Base-by-base conservation (phyloP, 768 basidiomycete genomes). In the Antrodiella citrinella region DNA sequence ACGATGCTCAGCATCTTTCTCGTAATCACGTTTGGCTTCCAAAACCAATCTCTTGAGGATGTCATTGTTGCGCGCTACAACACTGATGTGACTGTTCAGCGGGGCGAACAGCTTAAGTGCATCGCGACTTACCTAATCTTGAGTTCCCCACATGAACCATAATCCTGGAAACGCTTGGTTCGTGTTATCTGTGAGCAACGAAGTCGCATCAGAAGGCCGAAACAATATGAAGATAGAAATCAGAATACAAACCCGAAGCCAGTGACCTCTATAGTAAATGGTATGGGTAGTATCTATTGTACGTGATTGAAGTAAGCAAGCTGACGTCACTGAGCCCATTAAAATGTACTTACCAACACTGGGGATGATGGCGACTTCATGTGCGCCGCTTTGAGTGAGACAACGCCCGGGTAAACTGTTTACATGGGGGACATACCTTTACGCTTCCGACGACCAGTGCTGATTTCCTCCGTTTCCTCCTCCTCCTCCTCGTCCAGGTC, bases 1-100 rank as follows among this genome's bases (percentile, higher is more conserved):
- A 51, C 88, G 84, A 61, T 91, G 88, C 57, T 89, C 86, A 51
- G 89, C 87, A 65, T 93, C 91, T 67, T 90, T 91, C 68, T 91
- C 88, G 58, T 91, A 92, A 54, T 88, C 86, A 47, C 81, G 80
- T 70, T 91, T 91, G 22, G 90, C 90, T 66, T 91, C 88, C 25
- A 91, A 65, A 20, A 93, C 88, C 18, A 93, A 77, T 61, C 81
- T 82, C 74, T 91, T 92, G 60, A 92, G 72, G 53, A 92, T 85
- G 63, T 87, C 86, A 59, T 92, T 91, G 64, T 78, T 91, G 44
- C 90, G 84, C 18, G 90, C 90, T 44, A 92, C 86, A 49, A 92
- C 90, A 51, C 89, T 91, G 54, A 26, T 19, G 47, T 48, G 41
- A 45, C 48, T n/a, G n/a, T 18, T 25, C 2, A 30, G 26, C 46